Base-by-base conservation (phyloP, 179 eudicot species). In the Spinacia oleracea region DNA sequence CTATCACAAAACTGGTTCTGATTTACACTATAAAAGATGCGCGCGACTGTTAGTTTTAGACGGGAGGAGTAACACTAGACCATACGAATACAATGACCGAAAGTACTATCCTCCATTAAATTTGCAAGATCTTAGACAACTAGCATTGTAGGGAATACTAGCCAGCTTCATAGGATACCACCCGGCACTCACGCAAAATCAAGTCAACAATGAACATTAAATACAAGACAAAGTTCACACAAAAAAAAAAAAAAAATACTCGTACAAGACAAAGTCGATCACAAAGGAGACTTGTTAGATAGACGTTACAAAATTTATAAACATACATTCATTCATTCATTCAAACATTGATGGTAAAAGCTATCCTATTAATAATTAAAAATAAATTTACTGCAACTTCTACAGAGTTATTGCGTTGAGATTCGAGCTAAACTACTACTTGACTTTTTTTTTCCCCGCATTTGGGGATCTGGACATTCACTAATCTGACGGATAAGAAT, bases 401-500 rank as follows among this genome's bases (percentile, higher is more conserved):
- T 38, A 31, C 64, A 71, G 50, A 32, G 68, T 9, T 40, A 14
- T 77, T 73, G 71, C 82, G 0, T 78, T 78, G 81, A 82, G 79
- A 78, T 82, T 74, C 76, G 82, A 35, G 85, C 71, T 78, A 21
- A 78, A 50, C 79, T 78, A 46, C 71, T 72, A 20, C 55, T 78
- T 82, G 81, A 78, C 81, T 70, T 78, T 82, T 77, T 43, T 20
- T n/a, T 12, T 71, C 42, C 1, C 8, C 2, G 48, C 6, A 38
- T 59, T 68, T 82, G 2, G 85, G 84, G 85, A 82, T 82, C 76
- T 78, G 72, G 6, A 78, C 66, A 58, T 50, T 78, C 82, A 78
- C 9, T 20, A 12, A 82, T 82, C 85, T 75, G 59, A 82, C 81
- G 85, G 79, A 27, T 31, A 66, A 29, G 53, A 73, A 21, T 65